Evolutionary conservation across 257 asterid species (phyloP).

Genomic region (Ehretia macrophylla): DNA sequence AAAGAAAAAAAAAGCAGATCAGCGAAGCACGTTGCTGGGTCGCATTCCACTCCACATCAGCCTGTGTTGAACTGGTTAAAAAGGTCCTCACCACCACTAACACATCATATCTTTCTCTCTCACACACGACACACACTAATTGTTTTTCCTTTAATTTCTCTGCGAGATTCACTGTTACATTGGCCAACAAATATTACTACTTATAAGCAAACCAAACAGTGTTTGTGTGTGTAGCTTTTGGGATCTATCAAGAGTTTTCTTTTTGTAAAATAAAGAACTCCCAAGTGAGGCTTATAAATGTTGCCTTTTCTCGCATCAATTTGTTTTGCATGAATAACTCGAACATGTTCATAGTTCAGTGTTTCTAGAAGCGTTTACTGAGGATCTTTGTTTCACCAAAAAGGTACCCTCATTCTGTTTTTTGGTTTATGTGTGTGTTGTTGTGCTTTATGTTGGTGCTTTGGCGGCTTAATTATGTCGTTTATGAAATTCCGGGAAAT

Average conservation of each 20-base stretch:
- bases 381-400: not conserved
- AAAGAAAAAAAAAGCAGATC: constrained; percentile 15
- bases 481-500: too few relatives aligned
- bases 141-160: too few relatives aligned
- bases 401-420: not conserved
- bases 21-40: constrained; percentile 60
- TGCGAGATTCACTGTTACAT: not conserved
- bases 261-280: not conserved
- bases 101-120: constrained; percentile 11
- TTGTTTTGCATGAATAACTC: not conserved
- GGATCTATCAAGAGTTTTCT: not conserved
- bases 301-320: too few relatives aligned
- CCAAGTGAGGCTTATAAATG: not conserved
- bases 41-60: not conserved
- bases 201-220: not conserved
- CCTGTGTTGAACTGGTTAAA: constrained; percentile 35
- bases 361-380: not conserved
- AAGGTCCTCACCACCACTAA: not conserved
- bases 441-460: too few relatives aligned
- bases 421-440: not conserved
- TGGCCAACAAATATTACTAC: not conserved
- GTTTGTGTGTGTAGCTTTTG: not conserved
- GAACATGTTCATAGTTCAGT: not conserved
- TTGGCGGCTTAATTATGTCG: too few relatives aligned
- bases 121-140: not conserved